A percentile compares a stretch with the other conserved stretches of the same genome.
These are phyloP conservation scores for Cyberlindnera petersonii DNA, from an alignment of 805 yeast species.

Conservation along the genomic window DNA sequence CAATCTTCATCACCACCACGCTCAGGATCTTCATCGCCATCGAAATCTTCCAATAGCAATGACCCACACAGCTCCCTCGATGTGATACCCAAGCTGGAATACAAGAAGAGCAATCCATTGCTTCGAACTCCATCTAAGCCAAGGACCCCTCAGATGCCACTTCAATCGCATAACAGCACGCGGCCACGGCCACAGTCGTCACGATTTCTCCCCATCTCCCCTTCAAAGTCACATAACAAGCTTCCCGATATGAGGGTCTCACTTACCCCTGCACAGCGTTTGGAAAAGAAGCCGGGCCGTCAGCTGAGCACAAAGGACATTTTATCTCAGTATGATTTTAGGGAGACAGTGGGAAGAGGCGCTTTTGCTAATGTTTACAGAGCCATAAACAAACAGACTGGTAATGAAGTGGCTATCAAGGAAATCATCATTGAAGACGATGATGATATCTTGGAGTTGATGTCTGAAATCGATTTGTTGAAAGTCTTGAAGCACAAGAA, in stretches of 20 bases:
- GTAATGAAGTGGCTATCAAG: conserved; percentile 73
- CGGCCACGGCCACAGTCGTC: conserved; percentile 10
- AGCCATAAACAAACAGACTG: conserved; percentile 63
- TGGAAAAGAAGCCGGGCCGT: conserved; percentile 40
- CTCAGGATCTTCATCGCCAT: conserved; percentile 23
- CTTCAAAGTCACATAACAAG: conserved; percentile 14
- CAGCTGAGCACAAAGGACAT: conserved; percentile 23
- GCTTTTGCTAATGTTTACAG: conserved; percentile 86
- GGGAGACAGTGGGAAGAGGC: conserved; percentile 77
- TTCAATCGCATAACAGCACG: conserved; percentile 17
- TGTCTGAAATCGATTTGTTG: conserved; percentile 68
- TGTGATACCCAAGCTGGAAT: conserved; percentile 23
- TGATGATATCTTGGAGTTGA: conserved; percentile 53
- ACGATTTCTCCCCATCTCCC: conserved; percentile 12
- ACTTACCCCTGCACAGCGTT: conserved; percentile 48
- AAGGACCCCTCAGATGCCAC: conserved; percentile 7
- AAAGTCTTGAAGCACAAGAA: conserved; percentile 80
- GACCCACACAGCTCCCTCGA: conserved; percentile 18
- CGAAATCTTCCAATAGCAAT: conserved; percentile 13
- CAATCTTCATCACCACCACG: conserved; percentile 26
- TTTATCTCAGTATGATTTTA: conserved; percentile 43
- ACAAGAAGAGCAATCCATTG: conserved; percentile 12
- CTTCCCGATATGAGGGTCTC: conserved; percentile 20
- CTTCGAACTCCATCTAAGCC: conserved; percentile 25
- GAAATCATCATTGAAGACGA: conserved; percentile 72